phyloP scores from a whole-genome alignment of 805 yeast species.

The Myxozyma monticola region DNA sequence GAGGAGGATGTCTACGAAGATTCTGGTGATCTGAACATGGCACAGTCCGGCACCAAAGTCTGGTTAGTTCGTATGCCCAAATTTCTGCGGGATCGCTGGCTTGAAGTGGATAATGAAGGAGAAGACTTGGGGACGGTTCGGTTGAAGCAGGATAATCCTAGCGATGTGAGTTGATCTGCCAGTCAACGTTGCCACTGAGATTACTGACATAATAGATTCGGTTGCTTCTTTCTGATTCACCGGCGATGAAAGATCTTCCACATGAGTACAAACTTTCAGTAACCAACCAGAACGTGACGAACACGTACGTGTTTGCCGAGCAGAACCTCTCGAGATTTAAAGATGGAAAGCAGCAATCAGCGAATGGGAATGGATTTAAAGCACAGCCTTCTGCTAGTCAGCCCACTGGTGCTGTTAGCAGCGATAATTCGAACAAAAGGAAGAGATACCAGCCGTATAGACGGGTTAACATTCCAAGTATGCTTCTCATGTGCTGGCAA shows the following conservation, averaged over 20 bases:
- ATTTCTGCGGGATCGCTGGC: slow-evolving; percentile 81
- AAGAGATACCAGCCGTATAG: slow-evolving; percentile 28
- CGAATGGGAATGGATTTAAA: background rate
- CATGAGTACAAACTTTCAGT: slow-evolving; percentile 79
- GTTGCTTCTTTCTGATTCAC: slow-evolving; percentile 41
- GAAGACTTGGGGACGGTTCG: slow-evolving; percentile 75
- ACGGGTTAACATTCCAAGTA: slow-evolving; percentile 31
- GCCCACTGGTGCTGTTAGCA: too few relatives aligned
- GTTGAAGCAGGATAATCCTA: slow-evolving; percentile 52
- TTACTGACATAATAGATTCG: slow-evolving; percentile 34
- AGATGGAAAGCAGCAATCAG: slow-evolving; percentile 10
- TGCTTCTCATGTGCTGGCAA: background rate
- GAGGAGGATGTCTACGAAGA: slow-evolving; percentile 55
- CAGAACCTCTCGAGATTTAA: slow-evolving; percentile 55
- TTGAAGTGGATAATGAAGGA: slow-evolving; percentile 62
- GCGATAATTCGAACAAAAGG: too few relatives aligned
- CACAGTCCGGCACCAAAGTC: slow-evolving; percentile 64
- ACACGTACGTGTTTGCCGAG: slow-evolving; percentile 85
- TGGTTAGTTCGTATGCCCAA: slow-evolving; percentile 93
- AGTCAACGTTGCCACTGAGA: background rate
- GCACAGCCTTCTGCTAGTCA: too few relatives aligned
- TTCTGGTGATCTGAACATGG: slow-evolving; percentile 73
- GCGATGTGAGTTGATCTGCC: slow-evolving; percentile 20
- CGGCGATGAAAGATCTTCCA: slow-evolving; percentile 62
- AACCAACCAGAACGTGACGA: slow-evolving; percentile 75